Evolutionary conservation across 2,329 filamentous ascomycete species (phyloP), one percentile per base, ranked within the genome.

Genomic region (Penicillium capsulatum): DNA sequence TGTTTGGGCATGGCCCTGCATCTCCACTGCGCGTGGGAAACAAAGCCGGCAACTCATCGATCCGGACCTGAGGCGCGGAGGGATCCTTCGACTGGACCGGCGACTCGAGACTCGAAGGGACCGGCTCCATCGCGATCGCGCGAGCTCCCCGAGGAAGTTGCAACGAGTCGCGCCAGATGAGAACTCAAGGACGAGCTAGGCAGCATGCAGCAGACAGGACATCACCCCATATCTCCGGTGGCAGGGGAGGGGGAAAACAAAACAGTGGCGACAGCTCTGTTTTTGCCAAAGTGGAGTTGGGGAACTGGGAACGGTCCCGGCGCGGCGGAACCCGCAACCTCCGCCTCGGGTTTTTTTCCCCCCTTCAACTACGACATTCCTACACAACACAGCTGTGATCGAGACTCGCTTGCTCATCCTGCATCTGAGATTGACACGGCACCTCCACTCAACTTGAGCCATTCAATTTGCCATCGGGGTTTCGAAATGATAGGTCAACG

Each of bases 221-320:
- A 30, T 20, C 16, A 31, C 13, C 26, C 10, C 10, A 28, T 28
- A 6, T n/a, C 9, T 11, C 26, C 11, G 4, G 9, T 42, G 31
- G 14, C 34, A 44, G 29, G 32, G 36, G 38, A 31, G 15, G 20
- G 15, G 36, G 38, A 28, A 24, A 30, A 17, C 35, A 42, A 30
- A 38, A 20, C 44, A 36, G 19, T 10, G 36, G 26, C 34, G 39
- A 47, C 45, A 48, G 47, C 42, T 50, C 41, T 50, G 40, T 49
- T 54, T 54, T 52, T 40, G 37, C 20, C 34, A 27, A 33, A 45
- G 49, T 52, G 50, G 52, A 54, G 47, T 36, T 49, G 43, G 45
- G 40, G 42, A 48, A 42, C 31, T 28, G 37, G 40, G 41, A 22
- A 22, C n/a, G n/a, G n/a, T 22, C 41, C 52, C 52, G 48, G 43